A percentile compares a stretch with the other conserved stretches of the same genome.
phyloP scores from a whole-genome alignment of 1,284 basidiomycete species.

The Cutaneotrichosporon sp. region DNA sequence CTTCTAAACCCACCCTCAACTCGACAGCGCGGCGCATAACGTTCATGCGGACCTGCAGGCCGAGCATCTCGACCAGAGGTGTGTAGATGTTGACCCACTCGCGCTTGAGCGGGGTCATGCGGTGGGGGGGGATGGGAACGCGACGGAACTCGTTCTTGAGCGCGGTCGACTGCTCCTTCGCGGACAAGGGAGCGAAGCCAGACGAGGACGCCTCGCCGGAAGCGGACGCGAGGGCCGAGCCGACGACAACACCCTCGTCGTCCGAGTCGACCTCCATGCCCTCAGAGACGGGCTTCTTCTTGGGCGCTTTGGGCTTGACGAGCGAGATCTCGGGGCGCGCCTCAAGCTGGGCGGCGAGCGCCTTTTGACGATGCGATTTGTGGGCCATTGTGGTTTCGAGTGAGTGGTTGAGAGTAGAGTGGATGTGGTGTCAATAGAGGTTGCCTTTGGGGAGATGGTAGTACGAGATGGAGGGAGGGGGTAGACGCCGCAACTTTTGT shows the following conservation, averaged over 20 bases:
- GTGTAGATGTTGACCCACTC: constrained; percentile 98
- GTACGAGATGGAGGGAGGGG: neutral
- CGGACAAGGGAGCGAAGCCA: constrained; percentile 48
- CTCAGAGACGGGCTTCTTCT: constrained; percentile 20
- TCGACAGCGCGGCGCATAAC: constrained; percentile 83
- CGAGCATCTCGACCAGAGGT: constrained; percentile 90
- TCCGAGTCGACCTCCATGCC: constrained; percentile 36
- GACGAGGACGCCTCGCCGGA: constrained; percentile 34
- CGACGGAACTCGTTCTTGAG: constrained; percentile 74
- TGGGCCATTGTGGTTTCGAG: constrained; percentile 43
- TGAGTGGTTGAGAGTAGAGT: constrained; percentile 1
- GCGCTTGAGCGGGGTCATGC: constrained; percentile 95
- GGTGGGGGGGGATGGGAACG: constrained; percentile 89
- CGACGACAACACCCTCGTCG: constrained; percentile 36
- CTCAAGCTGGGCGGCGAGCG: constrained; percentile 51
- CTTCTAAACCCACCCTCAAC: constrained; percentile 68
- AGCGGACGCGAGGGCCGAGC: constrained; percentile 18
- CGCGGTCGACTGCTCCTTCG: constrained; percentile 33
- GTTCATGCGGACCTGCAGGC: constrained; percentile 96
- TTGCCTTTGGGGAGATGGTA: neutral
- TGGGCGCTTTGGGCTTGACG: constrained; percentile 34
- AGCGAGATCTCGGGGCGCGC: constrained; percentile 47
- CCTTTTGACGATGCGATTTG: constrained; percentile 54
- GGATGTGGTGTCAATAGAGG: neutral
- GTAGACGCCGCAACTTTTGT: constrained; percentile 19